Percentiles rank a stretch among this genome's conserved stretches.
phyloP scores from a whole-genome alignment of 192 early-diverging fungal species.

The Funneliformis geosporum region DNA sequence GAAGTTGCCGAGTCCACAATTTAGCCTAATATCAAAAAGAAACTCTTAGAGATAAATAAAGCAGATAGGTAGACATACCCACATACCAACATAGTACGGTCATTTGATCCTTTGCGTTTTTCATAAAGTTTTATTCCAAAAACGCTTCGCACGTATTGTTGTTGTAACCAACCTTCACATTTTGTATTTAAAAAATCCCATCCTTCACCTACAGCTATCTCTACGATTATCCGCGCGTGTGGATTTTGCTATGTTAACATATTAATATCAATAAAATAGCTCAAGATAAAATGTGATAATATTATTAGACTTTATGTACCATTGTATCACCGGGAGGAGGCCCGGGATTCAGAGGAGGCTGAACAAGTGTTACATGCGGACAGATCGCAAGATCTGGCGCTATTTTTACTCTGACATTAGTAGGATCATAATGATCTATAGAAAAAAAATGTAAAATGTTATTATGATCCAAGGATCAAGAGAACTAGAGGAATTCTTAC shows the following conservation, averaged over 20 bases:
- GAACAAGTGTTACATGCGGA: slow-evolving; percentile 14
- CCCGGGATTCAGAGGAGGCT: slow-evolving; percentile 14
- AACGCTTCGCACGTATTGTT: slow-evolving; percentile 20
- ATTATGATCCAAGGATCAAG: slow-evolving; percentile 30
- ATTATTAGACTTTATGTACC: slow-evolving; percentile 22
- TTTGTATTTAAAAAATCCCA: background rate
- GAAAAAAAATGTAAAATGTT: slow-evolving; percentile 17
- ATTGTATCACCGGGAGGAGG: slow-evolving; percentile 23
- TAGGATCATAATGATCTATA: slow-evolving; percentile 24
- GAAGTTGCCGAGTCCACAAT: slow-evolving; percentile 4
- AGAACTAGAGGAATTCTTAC: slow-evolving; percentile 22
- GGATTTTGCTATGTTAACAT: slow-evolving; percentile 15
- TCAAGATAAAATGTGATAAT: slow-evolving; percentile 27
- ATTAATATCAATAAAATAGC: slow-evolving; percentile 19
- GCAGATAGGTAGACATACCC: slow-evolving; percentile 16
- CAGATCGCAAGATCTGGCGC: slow-evolving; percentile 10
- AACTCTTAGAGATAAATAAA: slow-evolving; percentile 20
- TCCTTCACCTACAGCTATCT: slow-evolving; percentile 17
- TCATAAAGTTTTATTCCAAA: slow-evolving; percentile 14
- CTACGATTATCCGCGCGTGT: slow-evolving; percentile 14
- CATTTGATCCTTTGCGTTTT: background rate
- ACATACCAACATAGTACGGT: background rate
- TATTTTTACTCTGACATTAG: background rate
- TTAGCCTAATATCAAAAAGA: slow-evolving; percentile 32
- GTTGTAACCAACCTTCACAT: slow-evolving; percentile 6